Evolutionary conservation across 306 rosid species (phyloP), one percentile per base, ranked within the genome.

Genomic region (Abrus pulchellus): DNA sequence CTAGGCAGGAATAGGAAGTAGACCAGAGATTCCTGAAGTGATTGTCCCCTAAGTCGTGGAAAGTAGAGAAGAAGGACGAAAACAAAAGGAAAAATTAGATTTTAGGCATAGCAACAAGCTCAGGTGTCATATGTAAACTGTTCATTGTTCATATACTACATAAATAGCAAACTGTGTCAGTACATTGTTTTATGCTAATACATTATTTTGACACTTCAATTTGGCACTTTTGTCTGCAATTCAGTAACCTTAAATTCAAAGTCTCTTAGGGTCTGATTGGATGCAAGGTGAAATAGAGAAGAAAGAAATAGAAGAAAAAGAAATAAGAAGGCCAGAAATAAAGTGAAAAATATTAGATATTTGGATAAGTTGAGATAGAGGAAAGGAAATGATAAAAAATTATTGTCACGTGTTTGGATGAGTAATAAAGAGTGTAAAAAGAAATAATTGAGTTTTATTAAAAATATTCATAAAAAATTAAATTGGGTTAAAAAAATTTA

Each of bases 191-290:
- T 44, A 12, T 63, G 80, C 49, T 72, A 36, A 41, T 14, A 53
- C 52, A 3, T 29, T 55, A 68, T 32, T 13, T 30, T 65, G 44
- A 62, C 78, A 44, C 59, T 64, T 79, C 48, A 59, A 34, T 6
- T 11, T 45, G 72, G 1, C 8, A 27, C 13, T 79, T 57, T 74
- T 43, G 40, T 55, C 86, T 62, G 40, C n/a, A 40, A 49, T 33
- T 72, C 61, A 52, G 62, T 45, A 11, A 20, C 63, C 28, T 12
- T 5, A 44, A 48, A 57, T 20, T 20, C 20, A 20, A 20, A 20
- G 20, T 20, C 20, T 20, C 20, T 20, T 20, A 20, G 20, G 0
- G 20, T 20, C 20, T 20, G 20, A 20, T 20, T 20, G 20, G 20
- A 20, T 20, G 20, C 20, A 20, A 20, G 20, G 20, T 20, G 20